phyloP scores from a whole-genome alignment of 1,284 basidiomycete species.

The Cryptococcus sp. region DNA sequence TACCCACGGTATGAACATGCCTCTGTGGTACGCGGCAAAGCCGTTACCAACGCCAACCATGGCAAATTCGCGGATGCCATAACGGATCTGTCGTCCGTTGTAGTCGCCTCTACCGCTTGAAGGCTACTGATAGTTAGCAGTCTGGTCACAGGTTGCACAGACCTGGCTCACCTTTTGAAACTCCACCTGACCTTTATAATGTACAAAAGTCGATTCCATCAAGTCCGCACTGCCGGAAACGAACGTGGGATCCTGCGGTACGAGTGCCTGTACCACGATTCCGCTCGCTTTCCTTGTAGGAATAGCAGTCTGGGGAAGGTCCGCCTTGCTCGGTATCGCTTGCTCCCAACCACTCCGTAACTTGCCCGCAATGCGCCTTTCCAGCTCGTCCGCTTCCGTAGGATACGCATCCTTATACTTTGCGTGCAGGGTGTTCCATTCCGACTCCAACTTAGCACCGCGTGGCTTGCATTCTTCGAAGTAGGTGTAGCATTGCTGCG shows the following conservation, averaged over 20 bases:
- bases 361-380: constrained; percentile 31
- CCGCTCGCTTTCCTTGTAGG: constrained; percentile 45
- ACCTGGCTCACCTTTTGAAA: constrained; percentile 41
- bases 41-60: constrained; percentile 47
- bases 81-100: constrained; percentile 46
- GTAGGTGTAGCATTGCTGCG: constrained; percentile 38
- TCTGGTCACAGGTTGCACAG: constrained; percentile 21
- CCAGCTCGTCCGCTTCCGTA: constrained; percentile 30
- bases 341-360: not conserved
- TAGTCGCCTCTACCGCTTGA: constrained; percentile 32
- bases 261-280: constrained; percentile 38
- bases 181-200: constrained; percentile 38
- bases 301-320: constrained; percentile 32
- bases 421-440: constrained; percentile 39
- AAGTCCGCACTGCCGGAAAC: constrained; percentile 46
- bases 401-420: constrained; percentile 37
- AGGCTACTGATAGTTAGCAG: constrained; percentile 17
- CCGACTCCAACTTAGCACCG: constrained; percentile 34
- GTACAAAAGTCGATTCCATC: constrained; percentile 46
- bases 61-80: constrained; percentile 48
- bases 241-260: constrained; percentile 38
- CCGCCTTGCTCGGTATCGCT: constrained; percentile 17
- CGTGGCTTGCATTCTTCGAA: constrained; percentile 34
- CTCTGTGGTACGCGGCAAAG: constrained; percentile 45
- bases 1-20: constrained; percentile 37